Conservation (phyloP, 108 stramenopile genomes). For the Cyclotella sp. region DNA sequence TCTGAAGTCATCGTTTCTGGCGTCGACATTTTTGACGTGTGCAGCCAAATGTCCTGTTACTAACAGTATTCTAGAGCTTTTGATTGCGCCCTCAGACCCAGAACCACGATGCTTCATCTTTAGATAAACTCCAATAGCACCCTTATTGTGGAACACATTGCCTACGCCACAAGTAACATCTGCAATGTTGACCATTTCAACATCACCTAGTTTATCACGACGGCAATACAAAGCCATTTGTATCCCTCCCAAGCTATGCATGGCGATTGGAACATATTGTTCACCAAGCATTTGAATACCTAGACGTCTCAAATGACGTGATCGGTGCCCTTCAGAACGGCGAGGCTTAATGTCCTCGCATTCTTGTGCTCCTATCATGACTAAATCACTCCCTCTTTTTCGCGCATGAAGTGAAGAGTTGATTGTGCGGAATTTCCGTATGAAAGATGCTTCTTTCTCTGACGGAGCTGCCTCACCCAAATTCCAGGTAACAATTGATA, state of each 20-base stretch:
- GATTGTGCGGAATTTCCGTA: slow-evolving; percentile 66
- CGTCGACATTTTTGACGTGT: slow-evolving; percentile 86
- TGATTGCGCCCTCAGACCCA: slow-evolving; percentile 29
- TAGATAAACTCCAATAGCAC: slow-evolving; percentile 86
- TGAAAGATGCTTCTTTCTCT: slow-evolving; percentile 82
- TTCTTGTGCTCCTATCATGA: slow-evolving; percentile 87
- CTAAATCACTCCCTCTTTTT: slow-evolving; percentile 72
- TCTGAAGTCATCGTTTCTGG: slow-evolving; percentile 86
- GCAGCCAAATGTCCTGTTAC: slow-evolving; percentile 89
- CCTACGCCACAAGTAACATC: slow-evolving; percentile 93
- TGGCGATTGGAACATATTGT: slow-evolving; percentile 81
- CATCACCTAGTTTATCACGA: slow-evolving; percentile 68
- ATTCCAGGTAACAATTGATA: slow-evolving; percentile 90
- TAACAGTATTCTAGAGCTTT: slow-evolving; percentile 76
- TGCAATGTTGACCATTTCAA: slow-evolving; percentile 73
- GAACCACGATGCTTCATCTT: slow-evolving; percentile 56
- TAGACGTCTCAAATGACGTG: slow-evolving; percentile 75
- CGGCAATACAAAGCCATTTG: slow-evolving; percentile 86
- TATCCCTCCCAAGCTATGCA: slow-evolving; percentile 89
- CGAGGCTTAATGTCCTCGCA: slow-evolving; percentile 92
- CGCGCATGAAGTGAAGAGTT: background rate
- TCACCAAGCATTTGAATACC: slow-evolving; percentile 83
- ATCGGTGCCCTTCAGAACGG: slow-evolving; percentile 80
- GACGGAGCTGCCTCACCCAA: slow-evolving; percentile 79
- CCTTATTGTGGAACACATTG: slow-evolving; percentile 92